A percentile compares a stretch with the other conserved stretches of the same genome.
Conservation (phyloP, 495 filamentous ascomycete genomes). For the Lentithecium fluviatile region DNA sequence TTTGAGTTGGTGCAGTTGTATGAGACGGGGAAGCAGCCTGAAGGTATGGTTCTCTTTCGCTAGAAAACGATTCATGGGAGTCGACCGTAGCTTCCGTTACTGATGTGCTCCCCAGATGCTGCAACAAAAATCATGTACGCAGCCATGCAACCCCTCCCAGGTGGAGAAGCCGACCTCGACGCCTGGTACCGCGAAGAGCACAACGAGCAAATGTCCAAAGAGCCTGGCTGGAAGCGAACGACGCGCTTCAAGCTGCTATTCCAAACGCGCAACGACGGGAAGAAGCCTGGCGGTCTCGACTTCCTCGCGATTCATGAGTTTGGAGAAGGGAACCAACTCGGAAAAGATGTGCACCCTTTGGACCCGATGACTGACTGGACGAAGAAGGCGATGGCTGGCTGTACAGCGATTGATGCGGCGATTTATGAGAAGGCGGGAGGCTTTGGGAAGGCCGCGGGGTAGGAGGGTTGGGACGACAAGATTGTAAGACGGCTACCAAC, state of each 20-base stretch:
- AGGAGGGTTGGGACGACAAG: background rate
- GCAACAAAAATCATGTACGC: conserved; percentile 19
- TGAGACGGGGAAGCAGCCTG: conserved; percentile 22
- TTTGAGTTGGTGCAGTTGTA: conserved; percentile 29
- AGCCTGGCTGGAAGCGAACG: conserved; percentile 33
- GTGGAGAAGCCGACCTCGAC: conserved; percentile 25
- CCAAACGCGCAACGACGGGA: conserved; percentile 13
- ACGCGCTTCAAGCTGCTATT: conserved; percentile 19
- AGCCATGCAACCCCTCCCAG: conserved; percentile 21
- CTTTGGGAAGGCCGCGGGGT: conserved; percentile 9
- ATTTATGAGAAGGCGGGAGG: conserved; percentile 26
- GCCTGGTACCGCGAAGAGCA: conserved; percentile 36
- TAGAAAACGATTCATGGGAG: too few species aligned
- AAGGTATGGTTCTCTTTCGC: conserved; percentile 19
- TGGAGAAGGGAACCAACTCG: conserved; percentile 32
- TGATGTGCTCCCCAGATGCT: conserved; percentile 1
- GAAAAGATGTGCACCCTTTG: conserved; percentile 24
- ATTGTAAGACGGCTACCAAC: background rate
- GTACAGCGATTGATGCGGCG: conserved; percentile 27
- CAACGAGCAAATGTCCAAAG: conserved; percentile 33
- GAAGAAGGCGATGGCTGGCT: conserved; percentile 14
- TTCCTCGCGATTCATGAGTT: conserved; percentile 35
- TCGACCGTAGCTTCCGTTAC: background rate
- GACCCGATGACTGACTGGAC: conserved; percentile 33
- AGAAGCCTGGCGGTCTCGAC: conserved; percentile 8